Conservation (phyloP, 2,329 filamentous ascomycete species). For the Penicillium sp. region DNA sequence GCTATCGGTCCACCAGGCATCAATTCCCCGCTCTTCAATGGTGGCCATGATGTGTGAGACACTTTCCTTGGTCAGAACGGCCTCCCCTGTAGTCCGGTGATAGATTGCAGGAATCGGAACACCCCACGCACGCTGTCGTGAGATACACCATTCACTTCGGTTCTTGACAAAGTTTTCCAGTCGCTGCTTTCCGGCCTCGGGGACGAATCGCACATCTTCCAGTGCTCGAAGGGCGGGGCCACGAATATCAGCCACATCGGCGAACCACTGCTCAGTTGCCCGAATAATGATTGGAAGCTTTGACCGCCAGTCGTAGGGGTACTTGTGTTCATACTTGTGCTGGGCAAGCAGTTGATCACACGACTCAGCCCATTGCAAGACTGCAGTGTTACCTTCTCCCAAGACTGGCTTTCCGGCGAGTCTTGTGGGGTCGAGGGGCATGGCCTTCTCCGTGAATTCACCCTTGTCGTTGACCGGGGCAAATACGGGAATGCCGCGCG, state of each 20-base stretch:
- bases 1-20: slow-evolving; percentile 91
- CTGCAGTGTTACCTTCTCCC: slow-evolving; percentile 66
- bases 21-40: slow-evolving; percentile 75
- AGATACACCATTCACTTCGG: slow-evolving; percentile 97
- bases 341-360: slow-evolving; percentile 65
- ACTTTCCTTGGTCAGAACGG: slow-evolving; percentile 75
- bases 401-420: slow-evolving; percentile 75
- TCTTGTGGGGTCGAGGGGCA: slow-evolving; percentile 66
- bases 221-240: slow-evolving; percentile 70
- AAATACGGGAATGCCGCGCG: slow-evolving; percentile 70
- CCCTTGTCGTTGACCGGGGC: slow-evolving; percentile 84
- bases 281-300: slow-evolving; percentile 89
- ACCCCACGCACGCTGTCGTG: slow-evolving; percentile 91
- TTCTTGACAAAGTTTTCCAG: slow-evolving; percentile 84
- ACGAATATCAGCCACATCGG: slow-evolving; percentile 84
- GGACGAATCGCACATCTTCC: slow-evolving; percentile 74
- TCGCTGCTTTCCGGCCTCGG: slow-evolving; percentile 70
- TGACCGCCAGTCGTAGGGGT: slow-evolving; percentile 96
- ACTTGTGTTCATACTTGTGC: slow-evolving; percentile 82
- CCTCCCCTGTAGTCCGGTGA: slow-evolving; percentile 66
- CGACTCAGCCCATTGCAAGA: slow-evolving; percentile 68
- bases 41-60: slow-evolving; percentile 82
- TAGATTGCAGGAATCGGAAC: slow-evolving; percentile 94
- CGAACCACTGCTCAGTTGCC: slow-evolving; percentile 97
- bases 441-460: slow-evolving; percentile 76